Evolutionary conservation across 1,284 basidiomycete genomes (phyloP), one percentile per base, ranked within the genome.

Genomic region (Ganoderma sinense): DNA sequence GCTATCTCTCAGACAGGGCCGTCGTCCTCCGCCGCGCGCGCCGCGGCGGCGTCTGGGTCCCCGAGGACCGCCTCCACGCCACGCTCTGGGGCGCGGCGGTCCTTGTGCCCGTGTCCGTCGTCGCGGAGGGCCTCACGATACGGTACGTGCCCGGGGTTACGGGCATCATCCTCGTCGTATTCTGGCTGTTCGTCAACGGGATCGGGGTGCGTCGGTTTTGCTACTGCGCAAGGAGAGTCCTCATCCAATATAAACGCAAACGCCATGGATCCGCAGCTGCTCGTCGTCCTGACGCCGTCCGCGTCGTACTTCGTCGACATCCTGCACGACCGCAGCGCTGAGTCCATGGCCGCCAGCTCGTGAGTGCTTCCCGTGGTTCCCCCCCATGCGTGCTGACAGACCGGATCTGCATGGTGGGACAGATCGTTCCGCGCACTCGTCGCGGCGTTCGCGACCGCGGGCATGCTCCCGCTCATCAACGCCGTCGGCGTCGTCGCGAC

Each of bases 21-120:
- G 82, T 93, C 29, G 77, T 81, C 20, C 77, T 75, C 14, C 88
- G 84, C 77, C 85, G 86, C 39, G 79, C 79, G 65, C 79, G 82
- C n/a, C 83, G 90, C 41, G 83, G 84, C 56, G 89, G 81, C 6
- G 72, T 79, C 18, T 86, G 83, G 86, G 81, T 83, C 4, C 89
- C 90, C 0, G 91, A 93, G 76, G 91, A 91, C 74, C 83, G 91
- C 5, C 82, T 92, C 31, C 81, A 84, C 13, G 87, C 85, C 0
- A 82, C 82, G 0, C 76, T 88, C 53, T 69, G 85, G 10, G 89
- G 88, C 16, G 81, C 82, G 0, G 80, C 80, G 0, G 39, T 88
- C 7, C 72, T 89, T 45, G 79, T 87, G 23, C 87, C 87, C 0
- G 26, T 82, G 8, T 83, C 84, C 2, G 77, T 83, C 1, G 69